Evolutionary conservation across 352 stramenopile genomes (phyloP).

Genomic region (Peronospora belbahrii): DNA sequence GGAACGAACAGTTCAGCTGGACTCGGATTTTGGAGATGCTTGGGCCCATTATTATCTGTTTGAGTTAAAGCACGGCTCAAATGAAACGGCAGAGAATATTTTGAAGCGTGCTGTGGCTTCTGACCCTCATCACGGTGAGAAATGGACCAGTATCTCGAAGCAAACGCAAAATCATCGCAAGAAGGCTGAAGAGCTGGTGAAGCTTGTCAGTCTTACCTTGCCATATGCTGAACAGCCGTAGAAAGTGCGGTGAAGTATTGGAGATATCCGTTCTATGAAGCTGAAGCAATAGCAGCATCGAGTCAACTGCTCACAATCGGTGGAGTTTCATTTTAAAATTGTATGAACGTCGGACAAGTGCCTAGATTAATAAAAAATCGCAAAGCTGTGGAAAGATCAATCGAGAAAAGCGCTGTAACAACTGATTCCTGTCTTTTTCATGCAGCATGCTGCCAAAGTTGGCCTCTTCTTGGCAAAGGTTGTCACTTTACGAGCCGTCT

Average conservation of each 20-base stretch:
- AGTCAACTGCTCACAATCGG: no score
- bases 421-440: no score
- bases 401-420: no score
- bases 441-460: no score
- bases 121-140: conserved; percentile 92
- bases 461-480: no score
- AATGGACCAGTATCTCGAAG: conserved; percentile 92
- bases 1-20: conserved; percentile 91
- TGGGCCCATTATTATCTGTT: conserved; percentile 98
- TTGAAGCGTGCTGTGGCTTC: conserved; percentile 80
- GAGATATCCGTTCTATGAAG: no score
- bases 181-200: conserved; percentile 55
- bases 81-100: conserved; percentile 80
- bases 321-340: no score
- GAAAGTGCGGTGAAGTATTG: neutral
- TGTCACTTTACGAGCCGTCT: no score
- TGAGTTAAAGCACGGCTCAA: conserved; percentile 87
- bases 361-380: no score
- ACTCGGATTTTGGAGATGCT: conserved; percentile 94
- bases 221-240: conserved; percentile 53
- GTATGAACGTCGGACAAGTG: no score
- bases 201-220: conserved; percentile 74
- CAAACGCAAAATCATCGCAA: conserved; percentile 87
- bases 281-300: no score
- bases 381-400: no score